Conservation (phyloP, 2,329 filamentous ascomycete species). For the Xylaria arbuscula region DNA sequence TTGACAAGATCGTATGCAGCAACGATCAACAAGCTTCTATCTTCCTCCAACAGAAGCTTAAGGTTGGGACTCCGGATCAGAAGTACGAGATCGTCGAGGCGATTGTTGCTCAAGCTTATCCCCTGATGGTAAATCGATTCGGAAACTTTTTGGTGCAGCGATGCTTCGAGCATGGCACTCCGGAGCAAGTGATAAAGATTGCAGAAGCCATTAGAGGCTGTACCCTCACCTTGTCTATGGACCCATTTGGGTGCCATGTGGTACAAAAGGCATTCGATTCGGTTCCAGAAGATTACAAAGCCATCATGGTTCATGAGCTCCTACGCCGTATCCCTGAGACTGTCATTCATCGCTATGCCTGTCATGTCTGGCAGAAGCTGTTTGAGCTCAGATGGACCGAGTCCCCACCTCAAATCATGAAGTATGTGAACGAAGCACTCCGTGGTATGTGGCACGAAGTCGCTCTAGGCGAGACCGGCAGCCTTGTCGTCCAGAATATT, state of each 20-base stretch:
- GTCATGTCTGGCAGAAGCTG: slow-evolving; percentile 99
- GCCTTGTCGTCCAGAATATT: slow-evolving; percentile 98
- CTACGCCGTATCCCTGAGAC: slow-evolving; percentile 96
- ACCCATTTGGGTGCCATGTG: slow-evolving; percentile 97
- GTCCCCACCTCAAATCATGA: slow-evolving; percentile 97
- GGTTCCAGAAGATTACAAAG: slow-evolving; percentile 97
- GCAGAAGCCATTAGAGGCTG: slow-evolving; percentile 94
- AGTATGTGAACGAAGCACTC: slow-evolving; percentile 94
- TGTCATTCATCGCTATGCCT: slow-evolving; percentile 97
- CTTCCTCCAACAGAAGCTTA: slow-evolving; percentile 98
- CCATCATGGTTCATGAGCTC: slow-evolving; percentile 98
- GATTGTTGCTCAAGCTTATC: slow-evolving; percentile 94
- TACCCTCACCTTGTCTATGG: slow-evolving; percentile 95
- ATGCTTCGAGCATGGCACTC: slow-evolving; percentile 97
- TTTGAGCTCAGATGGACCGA: slow-evolving; percentile 97
- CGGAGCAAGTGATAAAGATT: slow-evolving; percentile 94
- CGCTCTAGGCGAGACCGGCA: slow-evolving; percentile 95
- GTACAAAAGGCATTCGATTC: slow-evolving; percentile 99
- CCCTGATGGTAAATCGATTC: slow-evolving; percentile 97
- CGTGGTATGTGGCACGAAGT: slow-evolving; percentile 99
- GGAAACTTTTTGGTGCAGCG: slow-evolving; percentile 98
- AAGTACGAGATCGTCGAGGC: slow-evolving; percentile 98
- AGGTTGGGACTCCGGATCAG: slow-evolving; percentile 92
- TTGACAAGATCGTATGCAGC: slow-evolving; percentile 99
- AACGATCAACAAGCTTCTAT: slow-evolving; percentile 99